Percentiles rank a stretch among this genome's conserved stretches.
Evolutionary conservation across 2,329 filamentous ascomycete species (phyloP).

Genomic region (Teratosphaeria pseudoeucalypti): DNA sequence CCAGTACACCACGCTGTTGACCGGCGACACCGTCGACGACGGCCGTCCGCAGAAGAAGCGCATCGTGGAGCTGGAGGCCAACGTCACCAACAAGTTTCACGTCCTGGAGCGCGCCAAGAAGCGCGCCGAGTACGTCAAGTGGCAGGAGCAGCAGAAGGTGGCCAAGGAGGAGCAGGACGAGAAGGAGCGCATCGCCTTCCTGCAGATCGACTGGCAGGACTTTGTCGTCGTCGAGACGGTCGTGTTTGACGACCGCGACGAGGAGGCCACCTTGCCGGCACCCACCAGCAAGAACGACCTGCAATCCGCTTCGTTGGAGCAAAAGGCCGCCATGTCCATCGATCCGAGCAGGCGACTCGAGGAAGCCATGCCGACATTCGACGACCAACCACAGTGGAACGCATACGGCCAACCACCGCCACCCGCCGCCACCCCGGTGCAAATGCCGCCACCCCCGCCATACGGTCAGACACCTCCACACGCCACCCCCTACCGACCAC

Average conservation of each 20-base stretch:
- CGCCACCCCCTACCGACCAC: conserved; percentile 14
- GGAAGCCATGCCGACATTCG: conserved; percentile 77
- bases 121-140: conserved; percentile 77
- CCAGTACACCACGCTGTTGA: conserved; percentile 76
- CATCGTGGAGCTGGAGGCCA: conserved; percentile 61
- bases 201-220: conserved; percentile 94
- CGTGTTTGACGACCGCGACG: conserved; percentile 79
- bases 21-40: conserved; percentile 56
- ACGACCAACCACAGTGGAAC: conserved; percentile 32
- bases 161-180: conserved; percentile 83
- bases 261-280: conserved; percentile 73
- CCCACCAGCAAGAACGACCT: conserved; percentile 84
- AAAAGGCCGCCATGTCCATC: conserved; percentile 85
- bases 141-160: conserved; percentile 72
- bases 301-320: conserved; percentile 87
- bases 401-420: conserved; percentile 4
- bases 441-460: conserved; percentile 14
- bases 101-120: conserved; percentile 72
- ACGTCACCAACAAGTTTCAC: conserved; percentile 68
- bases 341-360: conserved; percentile 76
- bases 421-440: conserved; percentile 6
- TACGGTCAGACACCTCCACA: conserved; percentile 11
- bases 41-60: conserved; percentile 63
- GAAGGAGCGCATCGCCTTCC: conserved; percentile 64
- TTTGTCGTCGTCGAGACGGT: conserved; percentile 95